Evolutionary conservation across 805 yeast species (phyloP), one percentile per base, ranked within the genome.

Genomic region (Candida silvicultrix): DNA sequence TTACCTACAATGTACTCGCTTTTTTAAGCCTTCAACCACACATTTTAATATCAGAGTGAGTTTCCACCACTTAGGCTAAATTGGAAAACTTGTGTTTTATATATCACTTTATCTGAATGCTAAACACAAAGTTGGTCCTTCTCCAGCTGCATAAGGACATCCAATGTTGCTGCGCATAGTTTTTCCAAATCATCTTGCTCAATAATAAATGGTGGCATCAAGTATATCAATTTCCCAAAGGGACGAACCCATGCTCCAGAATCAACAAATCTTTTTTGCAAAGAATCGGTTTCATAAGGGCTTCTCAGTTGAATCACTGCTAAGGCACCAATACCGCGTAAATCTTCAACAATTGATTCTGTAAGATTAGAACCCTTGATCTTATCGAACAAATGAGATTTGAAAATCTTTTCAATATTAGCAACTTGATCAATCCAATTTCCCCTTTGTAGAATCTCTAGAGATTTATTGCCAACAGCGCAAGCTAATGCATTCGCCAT

Each of bases 161-260:
- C 15, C 5, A 37, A 12, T 5, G 39, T 37, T 6, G 39, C 39
- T 14, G 12, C 12, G 18, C 34, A 25, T 5, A 39, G 18, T 16
- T 16, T 28, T 9, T 4, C 5, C 11, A 18, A n/a, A 2, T 39
- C 19, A 6, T 16, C 41, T 4, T 39, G 7, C 5, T 14, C 8
- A 5, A 39, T 39, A 9, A 39, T 10, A 18, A 39, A 39, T 5
- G 41, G 41, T 25, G 41, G 41, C 41, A 39, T 39, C n/a, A 39
- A 28, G 23, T 39, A 39, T 15, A 39, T 39, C 15, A 39, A 19
- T 22, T 39, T 39, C 5, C 41, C 41, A 28, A 39, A 39, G 2
- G 41, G 41, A 12, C 41, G 23, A 3, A 39, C 41, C 41, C 41
- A 39, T 2, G 41, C 41, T 7, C 41, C 41, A 39, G 10, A 12